phyloP scores from a whole-genome alignment of 2,329 filamentous ascomycete genomes.

The Berkeleyomyces rouxiae region DNA sequence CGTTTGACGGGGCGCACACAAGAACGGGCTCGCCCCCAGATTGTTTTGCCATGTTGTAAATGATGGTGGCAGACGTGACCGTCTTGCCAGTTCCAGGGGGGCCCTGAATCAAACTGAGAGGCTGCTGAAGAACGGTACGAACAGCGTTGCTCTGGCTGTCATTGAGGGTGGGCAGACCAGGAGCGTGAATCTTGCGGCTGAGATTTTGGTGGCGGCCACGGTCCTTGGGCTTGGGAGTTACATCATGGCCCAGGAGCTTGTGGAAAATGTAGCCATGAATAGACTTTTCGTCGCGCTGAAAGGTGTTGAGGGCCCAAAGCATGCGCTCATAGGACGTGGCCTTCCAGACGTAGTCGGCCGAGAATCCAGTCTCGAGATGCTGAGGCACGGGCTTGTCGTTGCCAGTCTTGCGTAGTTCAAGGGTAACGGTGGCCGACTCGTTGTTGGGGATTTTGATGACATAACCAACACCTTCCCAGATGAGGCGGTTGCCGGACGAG shows the following conservation, averaged over 20 bases:
- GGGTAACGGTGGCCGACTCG: conserved; percentile 90
- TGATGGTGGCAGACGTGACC: conserved; percentile 94
- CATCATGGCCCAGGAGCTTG: conserved; percentile 85
- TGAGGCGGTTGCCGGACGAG: conserved; percentile 66
- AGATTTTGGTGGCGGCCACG: conserved; percentile 55
- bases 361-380: conserved; percentile 94
- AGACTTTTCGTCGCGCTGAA: conserved; percentile 93
- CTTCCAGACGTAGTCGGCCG: conserved; percentile 98
- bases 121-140: conserved; percentile 84
- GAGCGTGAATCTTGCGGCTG: conserved; percentile 93
- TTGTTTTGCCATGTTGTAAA: conserved; percentile 91
- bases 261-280: conserved; percentile 99
- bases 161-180: conserved; percentile 86
- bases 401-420: conserved; percentile 83
- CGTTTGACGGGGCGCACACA: conserved; percentile 94
- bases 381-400: conserved; percentile 94
- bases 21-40: conserved; percentile 76
- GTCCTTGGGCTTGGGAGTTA: conserved; percentile 72
- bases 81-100: conserved; percentile 97
- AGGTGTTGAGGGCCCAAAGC: conserved; percentile 98
- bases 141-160: conserved; percentile 91
- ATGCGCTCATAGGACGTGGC: conserved; percentile 98
- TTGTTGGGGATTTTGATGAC: conserved; percentile 99
- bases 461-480: conserved; percentile 96
- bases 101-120: conserved; percentile 88